A percentile compares a stretch with the other conserved stretches of the same genome.
Evolutionary conservation across 2,329 filamentous ascomycete genomes (phyloP).

Genomic region (Didymella sp.): DNA sequence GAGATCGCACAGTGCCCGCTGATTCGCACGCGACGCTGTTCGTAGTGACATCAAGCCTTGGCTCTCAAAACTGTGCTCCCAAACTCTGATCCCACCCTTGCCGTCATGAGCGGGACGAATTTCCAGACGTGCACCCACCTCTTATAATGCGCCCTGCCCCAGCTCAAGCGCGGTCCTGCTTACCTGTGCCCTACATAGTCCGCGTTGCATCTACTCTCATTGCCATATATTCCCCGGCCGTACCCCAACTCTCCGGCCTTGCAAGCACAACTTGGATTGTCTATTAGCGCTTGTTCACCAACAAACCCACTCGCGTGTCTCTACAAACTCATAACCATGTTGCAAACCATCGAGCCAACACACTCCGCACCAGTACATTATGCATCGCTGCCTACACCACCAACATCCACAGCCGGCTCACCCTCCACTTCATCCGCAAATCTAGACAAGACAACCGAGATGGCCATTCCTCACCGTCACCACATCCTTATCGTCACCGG

Average conservation of each 20-base stretch:
- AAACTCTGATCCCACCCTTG: slow-evolving; percentile 43
- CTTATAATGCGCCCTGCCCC: slow-evolving; percentile 39
- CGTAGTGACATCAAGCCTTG: slow-evolving; percentile 45
- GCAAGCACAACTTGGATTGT: slow-evolving; percentile 1
- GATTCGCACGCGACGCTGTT: slow-evolving; percentile 28
- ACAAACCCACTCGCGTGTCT: slow-evolving; percentile 4
- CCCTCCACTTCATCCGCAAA: slow-evolving; percentile 31
- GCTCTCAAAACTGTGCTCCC: slow-evolving; percentile 33
- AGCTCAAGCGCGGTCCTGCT: slow-evolving; percentile 32
- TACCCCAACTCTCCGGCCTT: slow-evolving; percentile 22
- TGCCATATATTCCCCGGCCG: slow-evolving; percentile 35
- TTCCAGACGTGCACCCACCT: slow-evolving; percentile 28
- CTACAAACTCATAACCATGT: slow-evolving; percentile 35
- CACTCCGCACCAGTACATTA: slow-evolving; percentile 40
- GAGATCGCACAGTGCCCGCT: slow-evolving; percentile 27
- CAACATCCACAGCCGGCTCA: slow-evolving; percentile 37
- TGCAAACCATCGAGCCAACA: slow-evolving; percentile 45
- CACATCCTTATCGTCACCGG: slow-evolving; percentile 62
- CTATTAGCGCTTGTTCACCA: slow-evolving; percentile 10
- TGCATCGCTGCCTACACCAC: slow-evolving; percentile 40
- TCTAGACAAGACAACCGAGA: slow-evolving; percentile 26
- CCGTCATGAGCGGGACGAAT: slow-evolving; percentile 46
- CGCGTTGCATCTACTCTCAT: slow-evolving; percentile 35
- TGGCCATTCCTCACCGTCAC: slow-evolving; percentile 49
- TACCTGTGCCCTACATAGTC: slow-evolving; percentile 24